Evolutionary conservation across 1,284 basidiomycete genomes (phyloP), one percentile per base, ranked within the genome.

Genomic region (Inonotus hispidus): DNA sequence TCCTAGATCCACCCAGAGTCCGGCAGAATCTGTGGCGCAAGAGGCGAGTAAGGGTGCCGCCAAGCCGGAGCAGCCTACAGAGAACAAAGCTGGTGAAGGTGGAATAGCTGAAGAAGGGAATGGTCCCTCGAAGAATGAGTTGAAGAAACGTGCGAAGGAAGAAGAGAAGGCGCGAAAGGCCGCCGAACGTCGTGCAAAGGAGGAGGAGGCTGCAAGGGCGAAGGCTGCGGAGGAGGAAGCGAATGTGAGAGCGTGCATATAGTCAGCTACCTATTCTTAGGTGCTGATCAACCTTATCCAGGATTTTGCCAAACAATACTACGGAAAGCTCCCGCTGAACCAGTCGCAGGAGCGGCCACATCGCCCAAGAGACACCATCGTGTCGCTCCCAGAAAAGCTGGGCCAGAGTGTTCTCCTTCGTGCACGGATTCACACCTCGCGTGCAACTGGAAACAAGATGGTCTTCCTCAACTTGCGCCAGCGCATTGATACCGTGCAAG

Each of bases 391-490:
- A 47, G 79, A 85, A 25, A 81, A 83, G 60, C 79, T 80, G 63
- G 82, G 90, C n/a, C 79, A 96, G 72, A 82, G 79, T 14, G 90
- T 98, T 62, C 75, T 92, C 62, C 79, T 99, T 66, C 89, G 95
- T 68, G 95, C 95, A 19, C 87, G 96, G 64, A 82, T 99, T 46
- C 94, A 98, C 73, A 96, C 92, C 38, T 90, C 90, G 49, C 88
- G 97, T 67, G 90, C 92, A 1, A 92, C 95, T 73, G 92, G 92
- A 73, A 84, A 79, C 77, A 99, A 96, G 79, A 94, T 98, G 83
- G 92, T 92, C 58, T 99, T 99, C 77, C 77, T 99, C 62, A 88
- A 88, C 69, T 82, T 99, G 64, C 90, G 97, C 61, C 95, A 99
- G 73, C 85, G 92, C 68, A 88, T 83, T 41, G 83, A 92, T 71